Conservation (phyloP, 2,329 filamentous ascomycete genomes). For the Exserohilum turcica region DNA sequence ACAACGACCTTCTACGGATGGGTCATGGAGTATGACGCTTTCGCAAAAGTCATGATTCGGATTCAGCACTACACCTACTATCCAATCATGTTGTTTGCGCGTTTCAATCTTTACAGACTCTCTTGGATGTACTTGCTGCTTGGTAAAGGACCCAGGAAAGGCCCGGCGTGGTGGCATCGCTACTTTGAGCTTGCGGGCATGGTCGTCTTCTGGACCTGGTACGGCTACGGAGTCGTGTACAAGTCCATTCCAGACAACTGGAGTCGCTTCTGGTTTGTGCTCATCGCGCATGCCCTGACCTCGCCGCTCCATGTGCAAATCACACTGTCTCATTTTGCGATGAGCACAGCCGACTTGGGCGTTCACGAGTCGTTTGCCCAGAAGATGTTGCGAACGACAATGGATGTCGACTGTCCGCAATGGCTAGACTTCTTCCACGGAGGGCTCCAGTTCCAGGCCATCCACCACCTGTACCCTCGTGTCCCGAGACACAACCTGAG, state of each 20-base stretch:
- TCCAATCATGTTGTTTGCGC: slow-evolving; percentile 68
- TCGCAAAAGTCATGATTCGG: slow-evolving; percentile 63
- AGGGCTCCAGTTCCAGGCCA: slow-evolving; percentile 73
- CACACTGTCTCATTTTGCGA: slow-evolving; percentile 73
- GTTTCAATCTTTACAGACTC: slow-evolving; percentile 74
- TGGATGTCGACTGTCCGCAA: slow-evolving; percentile 73
- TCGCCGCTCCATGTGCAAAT: slow-evolving; percentile 74
- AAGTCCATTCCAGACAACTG: slow-evolving; percentile 63
- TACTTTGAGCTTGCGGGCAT: slow-evolving; percentile 69
- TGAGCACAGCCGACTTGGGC: slow-evolving; percentile 69
- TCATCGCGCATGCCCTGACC: slow-evolving; percentile 68
- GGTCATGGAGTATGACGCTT: slow-evolving; percentile 66
- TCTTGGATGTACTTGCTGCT: slow-evolving; percentile 69
- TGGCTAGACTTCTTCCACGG: slow-evolving; percentile 77
- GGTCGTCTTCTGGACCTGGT: slow-evolving; percentile 69
- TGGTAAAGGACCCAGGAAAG: slow-evolving; percentile 60
- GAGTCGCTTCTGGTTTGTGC: slow-evolving; percentile 64
- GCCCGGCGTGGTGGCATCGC: slow-evolving; percentile 70
- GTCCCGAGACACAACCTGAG: slow-evolving; percentile 72
- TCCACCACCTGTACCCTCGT: slow-evolving; percentile 72
- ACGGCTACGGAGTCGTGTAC: slow-evolving; percentile 69
- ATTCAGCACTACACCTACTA: slow-evolving; percentile 73
- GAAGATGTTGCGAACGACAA: slow-evolving; percentile 72
- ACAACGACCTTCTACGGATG: slow-evolving; percentile 70
- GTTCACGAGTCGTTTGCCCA: slow-evolving; percentile 70